Evolutionary conservation across 768 basidiomycete genomes (phyloP), one percentile per base, ranked within the genome.

Genomic region (Tulasnella sp.): DNA sequence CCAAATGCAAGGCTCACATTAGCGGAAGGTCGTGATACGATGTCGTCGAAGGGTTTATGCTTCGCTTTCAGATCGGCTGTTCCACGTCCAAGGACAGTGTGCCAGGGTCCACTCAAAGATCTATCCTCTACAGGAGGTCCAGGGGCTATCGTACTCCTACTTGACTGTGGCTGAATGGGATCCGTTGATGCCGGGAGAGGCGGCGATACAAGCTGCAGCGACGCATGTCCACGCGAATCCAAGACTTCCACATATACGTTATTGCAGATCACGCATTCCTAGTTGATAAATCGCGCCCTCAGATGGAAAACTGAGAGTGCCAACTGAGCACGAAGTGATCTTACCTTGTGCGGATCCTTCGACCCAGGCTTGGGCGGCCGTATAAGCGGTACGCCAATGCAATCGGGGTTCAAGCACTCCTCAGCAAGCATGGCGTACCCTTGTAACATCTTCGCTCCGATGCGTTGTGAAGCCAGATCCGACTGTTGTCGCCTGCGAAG

Each of bases 351-450:
- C 19, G 81, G 81, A 71, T 85, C 79, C 65, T 80, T 80, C 43
- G 44, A 11, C 76, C 79, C 27, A 42, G 30, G 38, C 52, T 45
- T 61, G 3, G 88, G 86, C 41, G 85, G 85, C 51, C 88, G 75
- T 61, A 92, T 84, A 13, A 93, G 80, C n/a, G 90, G 91, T 4
- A 91, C 75, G 11, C 88, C 88, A 70, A 81, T 84, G 67, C 91
- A 93, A 23, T 72, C 68, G 3, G 68, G 64, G 65, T 80, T 85
- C 0, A 81, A 80, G 67, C 91, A 93, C 71, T 90, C 88, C 38
- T 92, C 88, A 23, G 78, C 87, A n/a, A 93, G 75, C 86, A 93
- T 88, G 0, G 90, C 82, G 87, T 88, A 93, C 42, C 86, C 90
- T 66, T 81, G 82, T 48, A 93, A 71, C 61, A 93, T 74, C 24